Percentiles rank a stretch among this genome's conserved stretches.
These are phyloP conservation scores for Davidsoniella australis DNA, from an alignment of 2,329 filamentous ascomycete genomes.

Conservation along the genomic window DNA sequence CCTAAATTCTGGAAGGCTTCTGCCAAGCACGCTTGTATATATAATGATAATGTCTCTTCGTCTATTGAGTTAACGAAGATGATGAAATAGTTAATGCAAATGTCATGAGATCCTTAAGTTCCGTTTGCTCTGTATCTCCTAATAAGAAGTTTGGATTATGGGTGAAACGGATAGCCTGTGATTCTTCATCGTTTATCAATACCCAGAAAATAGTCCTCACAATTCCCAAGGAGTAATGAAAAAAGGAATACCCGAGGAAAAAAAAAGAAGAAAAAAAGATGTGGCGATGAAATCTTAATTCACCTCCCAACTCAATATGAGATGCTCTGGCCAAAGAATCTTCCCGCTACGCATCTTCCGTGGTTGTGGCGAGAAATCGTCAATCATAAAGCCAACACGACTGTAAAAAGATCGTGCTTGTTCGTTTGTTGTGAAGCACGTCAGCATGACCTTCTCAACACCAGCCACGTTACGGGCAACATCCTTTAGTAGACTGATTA, in stretches of 20 bases:
- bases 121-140: background rate
- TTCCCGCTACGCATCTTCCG: conserved; percentile 37
- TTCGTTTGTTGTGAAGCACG: conserved; percentile 48
- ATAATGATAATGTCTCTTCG: too few species aligned
- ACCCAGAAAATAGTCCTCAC: background rate
- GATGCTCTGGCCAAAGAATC: conserved; percentile 37
- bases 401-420: conserved; percentile 43
- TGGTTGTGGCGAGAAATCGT: conserved; percentile 37
- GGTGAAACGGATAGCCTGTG: background rate
- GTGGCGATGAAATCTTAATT: background rate
- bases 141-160: background rate
- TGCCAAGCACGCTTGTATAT: too few species aligned
- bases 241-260: background rate
- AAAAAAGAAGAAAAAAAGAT: background rate
- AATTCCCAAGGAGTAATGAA: background rate
- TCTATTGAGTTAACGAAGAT: too few species aligned
- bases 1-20: too few species aligned
- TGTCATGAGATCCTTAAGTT: background rate
- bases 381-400: conserved; percentile 37
- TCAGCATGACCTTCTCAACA: conserved; percentile 55
- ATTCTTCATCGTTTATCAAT: background rate
- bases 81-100: background rate
- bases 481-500: conserved; percentile 39
- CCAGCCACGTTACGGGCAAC: conserved; percentile 35
- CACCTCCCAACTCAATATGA: conserved; percentile 36